Percentiles rank a stretch among this genome's conserved stretches.
Conservation (phyloP, 2,329 filamentous ascomycete genomes). For the Penicillium corylophilum region DNA sequence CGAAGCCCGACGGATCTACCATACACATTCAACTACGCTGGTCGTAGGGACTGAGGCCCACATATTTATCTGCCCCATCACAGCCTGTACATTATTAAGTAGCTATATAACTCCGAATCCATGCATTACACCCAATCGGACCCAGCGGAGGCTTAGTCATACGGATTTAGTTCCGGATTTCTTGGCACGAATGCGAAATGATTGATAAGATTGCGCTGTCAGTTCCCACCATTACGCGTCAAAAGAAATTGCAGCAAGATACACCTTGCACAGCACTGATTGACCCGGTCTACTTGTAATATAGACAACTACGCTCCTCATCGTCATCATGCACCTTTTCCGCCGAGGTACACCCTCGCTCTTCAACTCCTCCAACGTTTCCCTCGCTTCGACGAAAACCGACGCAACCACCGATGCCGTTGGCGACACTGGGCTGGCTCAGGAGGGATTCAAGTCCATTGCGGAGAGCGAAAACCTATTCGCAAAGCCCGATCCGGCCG, state of each 20-base stretch:
- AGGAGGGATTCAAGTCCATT: conserved; percentile 49
- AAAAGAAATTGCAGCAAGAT: neutral
- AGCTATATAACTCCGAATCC: neutral
- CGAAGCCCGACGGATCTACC: conserved; percentile 32
- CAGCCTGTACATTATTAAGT: conserved; percentile 17
- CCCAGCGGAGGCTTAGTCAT: conserved; percentile 25
- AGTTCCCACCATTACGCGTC: conserved; percentile 1
- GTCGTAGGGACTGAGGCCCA: conserved; percentile 9
- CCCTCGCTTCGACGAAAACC: conserved; percentile 22
- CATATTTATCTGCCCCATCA: conserved; percentile 2
- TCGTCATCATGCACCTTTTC: conserved; percentile 35
- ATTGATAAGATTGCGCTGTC: conserved; percentile 35
- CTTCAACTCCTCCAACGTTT: conserved; percentile 31
- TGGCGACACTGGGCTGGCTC: conserved; percentile 19
- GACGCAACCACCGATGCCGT: conserved; percentile 22
- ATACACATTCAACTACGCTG: conserved; percentile 32
- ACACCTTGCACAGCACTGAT: neutral
- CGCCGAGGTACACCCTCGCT: conserved; percentile 34
- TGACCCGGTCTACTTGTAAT: neutral
- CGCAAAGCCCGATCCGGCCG: conserved; percentile 66
- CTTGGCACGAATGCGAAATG: conserved; percentile 26
- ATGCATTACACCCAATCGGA: conserved; percentile 14
- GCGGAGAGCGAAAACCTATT: conserved; percentile 62
- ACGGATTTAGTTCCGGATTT: conserved; percentile 18
- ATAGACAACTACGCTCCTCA: neutral